Evolutionary conservation across 768 basidiomycete species (phyloP).

Genomic region (Naganishia randhawae): DNA sequence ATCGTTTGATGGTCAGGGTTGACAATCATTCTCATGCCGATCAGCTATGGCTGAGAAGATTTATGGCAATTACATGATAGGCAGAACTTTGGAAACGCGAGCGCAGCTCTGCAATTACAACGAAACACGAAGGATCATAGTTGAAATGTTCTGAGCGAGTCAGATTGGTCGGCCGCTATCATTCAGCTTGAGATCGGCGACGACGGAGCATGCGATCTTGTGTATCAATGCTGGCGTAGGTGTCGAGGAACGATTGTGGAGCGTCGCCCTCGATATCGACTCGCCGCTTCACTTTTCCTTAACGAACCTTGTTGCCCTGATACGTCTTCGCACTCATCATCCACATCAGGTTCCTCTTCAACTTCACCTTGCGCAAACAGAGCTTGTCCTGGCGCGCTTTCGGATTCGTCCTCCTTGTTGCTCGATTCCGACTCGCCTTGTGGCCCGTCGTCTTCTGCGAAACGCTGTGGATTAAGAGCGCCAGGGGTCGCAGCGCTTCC

Average conservation of each 20-base stretch:
- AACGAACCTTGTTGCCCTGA: too few species aligned
- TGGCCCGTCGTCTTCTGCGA: neutral
- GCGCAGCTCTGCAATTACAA: neutral
- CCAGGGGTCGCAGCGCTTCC: neutral
- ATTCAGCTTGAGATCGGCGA: too few species aligned
- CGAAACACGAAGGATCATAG: neutral
- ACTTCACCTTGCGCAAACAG: too few species aligned
- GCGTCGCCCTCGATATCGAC: too few species aligned
- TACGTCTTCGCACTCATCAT: too few species aligned
- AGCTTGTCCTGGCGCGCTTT: too few species aligned
- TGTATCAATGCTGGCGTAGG: too few species aligned
- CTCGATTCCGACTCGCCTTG: neutral
- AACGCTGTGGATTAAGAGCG: neutral
- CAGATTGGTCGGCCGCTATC: neutral
- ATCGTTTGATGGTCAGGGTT: neutral
- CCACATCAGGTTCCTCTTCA: too few species aligned
- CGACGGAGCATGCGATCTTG: too few species aligned
- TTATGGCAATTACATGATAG: neutral
- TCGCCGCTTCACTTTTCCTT: too few species aligned
- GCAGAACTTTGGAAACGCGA: neutral
- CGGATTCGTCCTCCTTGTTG: neutral
- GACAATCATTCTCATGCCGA: neutral
- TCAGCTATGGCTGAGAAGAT: neutral
- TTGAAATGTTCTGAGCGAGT: neutral
- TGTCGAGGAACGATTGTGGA: too few species aligned